A percentile compares a stretch with the other conserved stretches of the same genome.
These are phyloP conservation scores for Pseudogymnoascus sp. DNA, from an alignment of 2,329 filamentous ascomycete species.

Conservation along the genomic window DNA sequence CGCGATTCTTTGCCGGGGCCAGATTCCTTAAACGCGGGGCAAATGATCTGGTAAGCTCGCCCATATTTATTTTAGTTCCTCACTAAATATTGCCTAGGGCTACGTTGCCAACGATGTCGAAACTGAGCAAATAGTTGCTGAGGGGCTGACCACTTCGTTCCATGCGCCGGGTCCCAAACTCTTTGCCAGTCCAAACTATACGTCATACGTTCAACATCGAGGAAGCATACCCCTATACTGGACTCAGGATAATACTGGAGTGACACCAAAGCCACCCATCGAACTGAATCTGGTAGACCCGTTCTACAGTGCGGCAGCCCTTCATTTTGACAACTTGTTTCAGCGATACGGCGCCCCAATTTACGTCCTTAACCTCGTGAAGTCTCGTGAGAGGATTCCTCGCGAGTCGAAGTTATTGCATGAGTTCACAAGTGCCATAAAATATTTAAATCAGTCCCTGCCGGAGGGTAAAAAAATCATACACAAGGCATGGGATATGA, in stretches of 20 bases:
- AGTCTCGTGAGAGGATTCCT: conserved; percentile 79
- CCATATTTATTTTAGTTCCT: background rate
- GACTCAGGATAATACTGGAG: conserved; percentile 93
- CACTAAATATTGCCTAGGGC: conserved; percentile 41
- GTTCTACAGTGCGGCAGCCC: conserved; percentile 85
- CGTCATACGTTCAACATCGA: conserved; percentile 92
- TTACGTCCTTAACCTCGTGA: conserved; percentile 87
- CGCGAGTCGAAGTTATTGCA: conserved; percentile 84
- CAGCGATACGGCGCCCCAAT: conserved; percentile 87
- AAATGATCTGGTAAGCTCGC: conserved; percentile 63
- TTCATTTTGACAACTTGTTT: conserved; percentile 94
- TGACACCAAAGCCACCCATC: conserved; percentile 93
- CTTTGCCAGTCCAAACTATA: conserved; percentile 85
- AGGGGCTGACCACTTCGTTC: conserved; percentile 90
- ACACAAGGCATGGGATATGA: conserved; percentile 98
- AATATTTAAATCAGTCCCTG: conserved; percentile 91
- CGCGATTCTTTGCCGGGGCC: conserved; percentile 88
- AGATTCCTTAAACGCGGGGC: conserved; percentile 90
- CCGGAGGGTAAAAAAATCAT: conserved; percentile 79
- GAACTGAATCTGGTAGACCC: conserved; percentile 93
- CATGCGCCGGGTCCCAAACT: conserved; percentile 81
- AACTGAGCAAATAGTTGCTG: conserved; percentile 95
- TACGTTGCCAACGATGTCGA: conserved; percentile 99
- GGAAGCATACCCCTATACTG: conserved; percentile 96
- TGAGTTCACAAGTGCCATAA: conserved; percentile 81